Base-by-base conservation (phyloP, 148 eudicot species). In the Vaccinium macrocarpon region DNA sequence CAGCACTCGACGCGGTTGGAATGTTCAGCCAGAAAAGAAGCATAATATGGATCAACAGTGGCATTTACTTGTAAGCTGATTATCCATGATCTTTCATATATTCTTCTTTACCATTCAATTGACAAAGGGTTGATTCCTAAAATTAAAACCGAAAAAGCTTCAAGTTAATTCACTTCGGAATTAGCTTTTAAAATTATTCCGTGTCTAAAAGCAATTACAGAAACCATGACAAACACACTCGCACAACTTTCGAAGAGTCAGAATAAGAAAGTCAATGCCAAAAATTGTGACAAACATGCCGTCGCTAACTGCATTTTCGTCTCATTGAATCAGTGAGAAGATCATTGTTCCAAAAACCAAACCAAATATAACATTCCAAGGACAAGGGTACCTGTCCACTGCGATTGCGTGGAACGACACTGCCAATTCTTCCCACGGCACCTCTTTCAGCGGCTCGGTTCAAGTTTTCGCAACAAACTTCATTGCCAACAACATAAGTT, bases 371-470 rank as follows among this genome's bases (percentile, higher is more conserved):
- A 96, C 99, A 57, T 91, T 96, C 73, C 99, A 96, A 92, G 99
- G 99, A 76, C 99, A 96, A 91, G 97, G 99, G 21, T 94, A 89
- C 79, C 75, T 92, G 23, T 87, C 94, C 49, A 96, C 99, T 2
- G 91, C 97, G 4, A 94, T 96, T 3, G 93, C 90, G 61, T 96
- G 98, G 98, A 96, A 96, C 70, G 98, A 94, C 86, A 96, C 95
- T 0, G 98, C 99, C 51, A 93, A 91, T 82, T 96, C 99, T 55
- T 85, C 97, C 0, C 93, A 88, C 32, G 99, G 99, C 53, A 96
- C 99, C 48, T 96, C 92, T 85, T 86, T 89, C 42, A 90, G 98
- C 75, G 98, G 90, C 72, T 93, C 98, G 6, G 91, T 96, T 82
- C 99, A 96, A 92, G 96, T 96, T 77, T 96, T 94, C 76, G 87